Conservation (phyloP, 208 protist species). For the Leptomonas pyrrhocoris region DNA sequence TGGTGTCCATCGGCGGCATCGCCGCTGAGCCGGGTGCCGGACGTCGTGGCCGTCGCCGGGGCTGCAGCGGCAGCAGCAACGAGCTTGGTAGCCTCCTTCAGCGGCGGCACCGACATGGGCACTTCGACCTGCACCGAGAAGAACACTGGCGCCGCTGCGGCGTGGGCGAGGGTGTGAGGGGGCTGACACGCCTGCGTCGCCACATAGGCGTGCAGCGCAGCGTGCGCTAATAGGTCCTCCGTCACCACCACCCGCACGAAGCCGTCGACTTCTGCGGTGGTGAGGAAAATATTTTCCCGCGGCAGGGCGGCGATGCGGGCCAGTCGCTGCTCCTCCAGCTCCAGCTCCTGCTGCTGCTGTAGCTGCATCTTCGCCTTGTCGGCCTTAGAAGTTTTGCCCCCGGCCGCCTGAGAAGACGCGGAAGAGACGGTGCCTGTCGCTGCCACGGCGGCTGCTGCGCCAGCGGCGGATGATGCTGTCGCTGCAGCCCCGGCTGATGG, state of each 20-base stretch:
- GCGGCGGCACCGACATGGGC: conserved; percentile 46
- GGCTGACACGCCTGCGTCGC: conserved; percentile 15
- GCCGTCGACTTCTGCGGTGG: conserved; percentile 38
- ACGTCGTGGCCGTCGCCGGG: neutral
- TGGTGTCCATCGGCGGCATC: neutral
- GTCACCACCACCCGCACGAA: conserved; percentile 59
- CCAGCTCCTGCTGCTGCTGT: conserved; percentile 53
- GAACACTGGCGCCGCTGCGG: conserved; percentile 13
- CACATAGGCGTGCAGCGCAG: conserved; percentile 45
- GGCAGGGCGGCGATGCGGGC: conserved; percentile 53
- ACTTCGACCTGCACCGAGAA: conserved; percentile 47
- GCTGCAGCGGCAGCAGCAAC: too few relatives aligned
- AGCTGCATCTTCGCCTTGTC: conserved; percentile 49
- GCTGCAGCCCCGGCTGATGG: neutral
- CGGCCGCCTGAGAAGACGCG: conserved; percentile 4
- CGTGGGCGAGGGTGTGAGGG: conserved; percentile 3
- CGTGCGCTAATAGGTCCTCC: conserved; percentile 62
- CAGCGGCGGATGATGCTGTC: neutral
- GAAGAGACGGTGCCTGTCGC: neutral
- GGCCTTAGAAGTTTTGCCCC: conserved; percentile 39
- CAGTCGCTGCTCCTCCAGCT: conserved; percentile 60
- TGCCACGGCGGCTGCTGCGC: conserved; percentile 1
- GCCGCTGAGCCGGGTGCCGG: neutral
- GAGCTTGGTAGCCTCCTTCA: conserved; percentile 33
- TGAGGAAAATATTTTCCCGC: conserved; percentile 73